Percentiles rank a stretch among this genome's conserved stretches.
These are phyloP conservation scores for Brassica balearica DNA, from an alignment of 441 rosid species.

Conservation along the genomic window DNA sequence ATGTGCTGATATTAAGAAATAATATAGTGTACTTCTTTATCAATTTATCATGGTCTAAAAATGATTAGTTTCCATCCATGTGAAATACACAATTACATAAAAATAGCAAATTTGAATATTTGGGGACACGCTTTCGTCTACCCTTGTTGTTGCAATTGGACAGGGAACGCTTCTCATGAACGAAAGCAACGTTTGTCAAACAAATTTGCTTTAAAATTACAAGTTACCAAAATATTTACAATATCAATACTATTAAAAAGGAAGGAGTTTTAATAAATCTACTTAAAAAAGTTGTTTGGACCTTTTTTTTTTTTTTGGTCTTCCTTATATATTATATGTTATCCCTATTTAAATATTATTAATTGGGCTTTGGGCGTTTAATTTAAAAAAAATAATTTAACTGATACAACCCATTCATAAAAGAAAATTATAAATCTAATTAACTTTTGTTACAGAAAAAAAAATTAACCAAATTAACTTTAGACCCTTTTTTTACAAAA, in stretches of 20 bases:
- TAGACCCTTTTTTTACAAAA: no score
- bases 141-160: constrained; percentile 13
- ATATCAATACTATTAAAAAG: not conserved
- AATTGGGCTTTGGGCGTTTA: no score
- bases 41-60: constrained; percentile 5
- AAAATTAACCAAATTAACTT: no score
- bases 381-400: no score
- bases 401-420: no score
- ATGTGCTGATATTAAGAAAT: not conserved
- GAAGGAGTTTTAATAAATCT: no score
- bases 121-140: constrained; percentile 27
- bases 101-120: constrained; percentile 6
- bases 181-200: constrained; percentile 24
- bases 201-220: not conserved
- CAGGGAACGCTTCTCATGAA: constrained; percentile 30
- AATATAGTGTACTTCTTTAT: not conserved
- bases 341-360: no score
- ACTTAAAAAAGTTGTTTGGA: no score
- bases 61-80: constrained; percentile 29
- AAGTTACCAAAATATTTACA: not conserved
- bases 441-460: no score
- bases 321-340: no score
- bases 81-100: constrained; percentile 5
- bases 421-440: no score
- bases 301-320: no score